These are phyloP conservation scores for Carex myosuroides DNA, from an alignment of 176 grass and related monocot genomes.

Conservation along the genomic window DNA sequence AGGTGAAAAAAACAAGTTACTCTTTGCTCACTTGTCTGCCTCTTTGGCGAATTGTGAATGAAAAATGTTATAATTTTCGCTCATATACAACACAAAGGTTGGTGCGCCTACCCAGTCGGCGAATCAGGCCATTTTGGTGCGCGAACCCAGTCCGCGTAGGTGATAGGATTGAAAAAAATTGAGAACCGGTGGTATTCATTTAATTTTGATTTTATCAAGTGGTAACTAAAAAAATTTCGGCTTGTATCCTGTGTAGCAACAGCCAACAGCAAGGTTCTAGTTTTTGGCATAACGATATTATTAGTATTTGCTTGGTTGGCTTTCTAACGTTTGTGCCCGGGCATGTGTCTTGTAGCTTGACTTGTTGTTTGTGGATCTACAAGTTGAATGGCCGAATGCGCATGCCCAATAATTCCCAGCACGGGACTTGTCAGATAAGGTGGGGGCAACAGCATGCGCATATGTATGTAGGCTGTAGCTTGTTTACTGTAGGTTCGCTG, in stretches of 20 bases:
- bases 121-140: no score
- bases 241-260: conserved; percentile 13
- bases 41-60: no score
- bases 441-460: background rate
- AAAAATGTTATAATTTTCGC: no score
- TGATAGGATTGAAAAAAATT: no score
- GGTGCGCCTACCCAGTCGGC: no score
- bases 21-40: no score
- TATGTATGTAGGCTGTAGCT: background rate
- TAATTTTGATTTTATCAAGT: no score
- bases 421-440: conserved; percentile 18
- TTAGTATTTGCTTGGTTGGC: background rate
- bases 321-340: background rate
- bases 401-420: conserved; percentile 17
- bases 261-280: background rate
- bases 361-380: conserved; percentile 1
- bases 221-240: no score
- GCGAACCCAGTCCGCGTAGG: no score
- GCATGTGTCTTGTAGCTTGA: background rate
- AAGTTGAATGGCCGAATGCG: background rate
- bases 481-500: background rate
- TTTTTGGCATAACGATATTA: background rate
- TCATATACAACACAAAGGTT: no score
- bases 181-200: no score
- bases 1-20: no score